phyloP scores from a whole-genome alignment of 805 yeast genomes.

The Candida qinlingensis region DNA sequence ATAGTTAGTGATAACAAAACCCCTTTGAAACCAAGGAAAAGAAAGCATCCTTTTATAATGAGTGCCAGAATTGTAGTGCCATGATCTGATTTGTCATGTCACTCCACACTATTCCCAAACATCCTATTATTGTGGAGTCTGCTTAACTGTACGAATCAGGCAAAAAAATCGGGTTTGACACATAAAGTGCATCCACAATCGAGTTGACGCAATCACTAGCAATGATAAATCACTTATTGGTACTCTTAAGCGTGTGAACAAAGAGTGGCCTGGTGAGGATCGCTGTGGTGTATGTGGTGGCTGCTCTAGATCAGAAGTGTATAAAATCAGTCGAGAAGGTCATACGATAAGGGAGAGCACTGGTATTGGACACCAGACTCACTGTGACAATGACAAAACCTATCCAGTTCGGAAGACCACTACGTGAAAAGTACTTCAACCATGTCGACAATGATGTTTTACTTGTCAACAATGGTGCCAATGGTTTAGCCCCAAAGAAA shows the following conservation, averaged over 20 bases:
- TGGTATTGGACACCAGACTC: no score
- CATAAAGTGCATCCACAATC: not conserved
- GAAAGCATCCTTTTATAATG: no score
- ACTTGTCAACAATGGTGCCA: constrained; percentile 59
- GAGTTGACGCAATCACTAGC: not conserved
- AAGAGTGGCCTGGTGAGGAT: not conserved
- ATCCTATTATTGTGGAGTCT: not conserved
- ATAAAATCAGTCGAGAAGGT: not conserved
- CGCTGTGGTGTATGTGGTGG: not conserved
- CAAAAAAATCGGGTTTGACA: not conserved
- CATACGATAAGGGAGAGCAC: not conserved
- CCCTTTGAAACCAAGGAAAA: no score
- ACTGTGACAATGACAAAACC: not conserved
- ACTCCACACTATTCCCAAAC: not conserved
- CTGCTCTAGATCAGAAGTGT: not conserved
- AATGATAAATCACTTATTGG: not conserved
- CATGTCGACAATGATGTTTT: constrained; percentile 31
- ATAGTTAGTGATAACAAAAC: not conserved
- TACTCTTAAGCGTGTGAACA: not conserved
- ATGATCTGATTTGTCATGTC: not conserved
- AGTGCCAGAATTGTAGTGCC: no score
- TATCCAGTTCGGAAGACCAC: constrained; percentile 3
- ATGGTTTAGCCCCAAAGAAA: constrained; percentile 45
- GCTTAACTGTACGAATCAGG: not conserved
- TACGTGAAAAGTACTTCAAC: constrained; percentile 26